A percentile compares a stretch with the other conserved stretches of the same genome.
Conservation (phyloP, 805 yeast genomes). For the Spathaspora girioi region DNA sequence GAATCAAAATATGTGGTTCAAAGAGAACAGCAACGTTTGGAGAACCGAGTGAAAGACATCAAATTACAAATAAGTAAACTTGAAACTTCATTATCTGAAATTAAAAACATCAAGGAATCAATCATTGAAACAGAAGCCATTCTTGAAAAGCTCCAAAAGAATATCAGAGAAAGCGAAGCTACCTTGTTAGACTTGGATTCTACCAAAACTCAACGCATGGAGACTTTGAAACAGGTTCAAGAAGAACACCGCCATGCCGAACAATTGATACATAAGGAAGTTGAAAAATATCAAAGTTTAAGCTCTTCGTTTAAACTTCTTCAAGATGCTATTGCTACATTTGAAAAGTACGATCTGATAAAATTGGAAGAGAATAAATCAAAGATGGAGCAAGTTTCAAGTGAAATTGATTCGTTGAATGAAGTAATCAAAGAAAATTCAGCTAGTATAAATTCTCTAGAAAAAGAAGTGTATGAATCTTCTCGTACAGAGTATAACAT, state of each 20-base stretch:
- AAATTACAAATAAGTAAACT: conserved; percentile 48
- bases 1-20: conserved; percentile 45
- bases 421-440: conserved; percentile 19
- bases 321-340: conserved; percentile 13
- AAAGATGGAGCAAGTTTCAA: conserved; percentile 19
- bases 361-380: conserved; percentile 22
- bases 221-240: conserved; percentile 8
- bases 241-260: conserved; percentile 4
- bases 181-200: conserved; percentile 12
- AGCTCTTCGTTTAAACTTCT: conserved; percentile 5
- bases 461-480: conserved; percentile 49
- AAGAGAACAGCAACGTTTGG: conserved; percentile 43
- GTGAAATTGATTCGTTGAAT: conserved; percentile 9
- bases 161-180: conserved; percentile 15
- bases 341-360: conserved; percentile 16
- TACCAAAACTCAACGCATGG: conserved; percentile 6
- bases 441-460: conserved; percentile 26
- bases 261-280: conserved; percentile 2
- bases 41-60: conserved; percentile 50
- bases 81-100: conserved; percentile 50
- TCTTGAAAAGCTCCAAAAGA: conserved; percentile 21
- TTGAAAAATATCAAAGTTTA: conserved; percentile 6
- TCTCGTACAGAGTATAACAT: conserved; percentile 60
- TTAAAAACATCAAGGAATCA: conserved; percentile 33
- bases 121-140: conserved; percentile 30